Evolutionary conservation across 2,329 filamentous ascomycete genomes (phyloP), one percentile per base, ranked within the genome.

Genomic region (Microdochium nivale): DNA sequence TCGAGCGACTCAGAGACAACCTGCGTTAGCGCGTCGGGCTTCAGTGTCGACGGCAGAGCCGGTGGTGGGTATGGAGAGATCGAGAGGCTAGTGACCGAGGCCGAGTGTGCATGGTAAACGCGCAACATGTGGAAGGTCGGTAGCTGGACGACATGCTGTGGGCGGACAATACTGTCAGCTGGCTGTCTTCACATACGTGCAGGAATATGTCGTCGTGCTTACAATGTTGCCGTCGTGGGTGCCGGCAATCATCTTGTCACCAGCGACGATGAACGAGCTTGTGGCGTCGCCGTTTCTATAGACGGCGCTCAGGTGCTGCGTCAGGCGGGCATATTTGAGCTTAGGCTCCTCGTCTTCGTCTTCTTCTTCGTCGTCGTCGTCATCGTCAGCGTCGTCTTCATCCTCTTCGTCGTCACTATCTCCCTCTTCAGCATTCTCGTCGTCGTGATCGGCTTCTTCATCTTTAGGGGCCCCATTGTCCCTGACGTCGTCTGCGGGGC

Each of bases 211-310:
- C 58, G 32, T 32, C 33, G 49, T 48, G 72, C 86, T 75, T 77
- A 95, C 90, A 62, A 97, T 92, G 63, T 94, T 96, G 61, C 94
- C 94, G 71, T 95, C 96, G 68, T 99, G 92, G 30, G 94, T 96
- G 58, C 92, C 94, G 60, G 95, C 77, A 56, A 96, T 86, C 92
- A 97, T 95, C 74, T 97, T 97, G 75, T 99, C 92, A 50, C 92
- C 92, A 40, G 88, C 88, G 49, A 95, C 89, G 49, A 95, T 72
- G 66, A 96, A 96, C 9, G 88, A 77, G 68, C 91, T 96, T 25
- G 92, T 96, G 59, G 90, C 89, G 78, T 99, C 94, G 60, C 90
- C 91, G 72, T 95, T 96, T 53, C 90, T 85, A 72, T 99, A 99
- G 32, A 96, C 81, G 44, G 86, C 75, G 25, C 80, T 83, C 55